Percentiles rank a stretch among this genome's conserved stretches.
phyloP scores from a whole-genome alignment of 345 rosid species.

The Ailanthus altissimus region DNA sequence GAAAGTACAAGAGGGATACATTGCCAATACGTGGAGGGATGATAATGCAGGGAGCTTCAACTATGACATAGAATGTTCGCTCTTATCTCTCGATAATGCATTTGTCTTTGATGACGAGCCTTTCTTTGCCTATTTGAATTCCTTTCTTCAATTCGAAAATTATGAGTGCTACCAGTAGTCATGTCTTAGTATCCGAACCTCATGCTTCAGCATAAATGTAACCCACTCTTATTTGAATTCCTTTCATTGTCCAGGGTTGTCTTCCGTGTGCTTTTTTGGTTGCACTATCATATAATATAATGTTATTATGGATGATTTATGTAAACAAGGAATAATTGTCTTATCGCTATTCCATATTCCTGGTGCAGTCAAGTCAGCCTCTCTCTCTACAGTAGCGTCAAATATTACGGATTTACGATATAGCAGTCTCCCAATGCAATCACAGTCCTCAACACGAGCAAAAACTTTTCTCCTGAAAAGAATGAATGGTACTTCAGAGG shows the following conservation, averaged over 20 bases:
- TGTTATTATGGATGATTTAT: not conserved
- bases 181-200: not conserved
- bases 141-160: constrained; percentile 47
- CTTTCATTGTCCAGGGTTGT: too few species aligned
- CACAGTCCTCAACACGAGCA: not conserved
- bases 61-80: constrained; percentile 42
- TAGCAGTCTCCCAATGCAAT: not conserved
- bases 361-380: not conserved
- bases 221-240: not conserved
- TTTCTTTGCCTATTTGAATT: constrained; percentile 45
- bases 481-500: not conserved
- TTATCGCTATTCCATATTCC: too few species aligned
- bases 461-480: not conserved
- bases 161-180: constrained; percentile 17
- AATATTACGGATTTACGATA: not conserved
- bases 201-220: not conserved
- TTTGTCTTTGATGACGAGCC: constrained; percentile 46
- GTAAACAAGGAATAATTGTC: not conserved
- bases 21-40: constrained; percentile 36
- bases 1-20: constrained; percentile 18
- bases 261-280: too few species aligned
- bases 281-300: not conserved
- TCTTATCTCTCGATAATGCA: constrained; percentile 31
- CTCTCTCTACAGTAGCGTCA: not conserved
- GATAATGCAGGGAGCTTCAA: constrained; percentile 30